These are phyloP conservation scores for Pelargonium myrrhifolium DNA, from an alignment of 441 rosid genomes.

Conservation along the genomic window DNA sequence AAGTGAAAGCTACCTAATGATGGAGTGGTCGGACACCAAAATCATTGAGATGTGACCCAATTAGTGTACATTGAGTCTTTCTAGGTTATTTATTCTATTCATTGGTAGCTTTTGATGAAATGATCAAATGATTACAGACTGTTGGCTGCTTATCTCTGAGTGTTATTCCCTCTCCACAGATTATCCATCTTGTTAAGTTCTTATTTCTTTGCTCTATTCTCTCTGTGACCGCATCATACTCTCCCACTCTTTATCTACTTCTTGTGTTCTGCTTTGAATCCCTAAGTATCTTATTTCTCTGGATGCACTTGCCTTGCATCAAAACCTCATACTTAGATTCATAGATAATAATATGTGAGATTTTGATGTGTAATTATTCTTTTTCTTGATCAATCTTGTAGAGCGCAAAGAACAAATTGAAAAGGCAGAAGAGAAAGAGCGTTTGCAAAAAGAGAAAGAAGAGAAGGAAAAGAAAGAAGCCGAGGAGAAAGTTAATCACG, in stretches of 20 bases:
- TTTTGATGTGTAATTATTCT: neutral
- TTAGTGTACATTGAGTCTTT: neutral
- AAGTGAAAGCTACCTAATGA: too few species aligned
- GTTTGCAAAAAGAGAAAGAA: slow-evolving; percentile 71
- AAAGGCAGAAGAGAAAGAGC: slow-evolving; percentile 80
- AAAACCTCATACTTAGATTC: neutral
- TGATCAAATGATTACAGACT: neutral
- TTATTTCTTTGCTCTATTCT: neutral
- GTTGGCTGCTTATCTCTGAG: too few species aligned
- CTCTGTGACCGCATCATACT: neutral
- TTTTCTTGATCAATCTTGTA: slow-evolving; percentile 23
- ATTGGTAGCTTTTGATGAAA: neutral
- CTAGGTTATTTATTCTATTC: neutral
- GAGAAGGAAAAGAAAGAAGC: slow-evolving; percentile 68
- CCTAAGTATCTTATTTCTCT: neutral
- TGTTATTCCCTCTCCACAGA: neutral
- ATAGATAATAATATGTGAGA: neutral
- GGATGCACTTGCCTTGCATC: neutral
- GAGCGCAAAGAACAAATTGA: slow-evolving; percentile 89
- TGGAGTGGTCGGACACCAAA: neutral
- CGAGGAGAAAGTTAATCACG: slow-evolving; percentile 39
- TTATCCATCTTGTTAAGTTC: neutral
- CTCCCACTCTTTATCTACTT: neutral
- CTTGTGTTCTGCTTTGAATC: neutral
- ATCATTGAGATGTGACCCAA: neutral